Conservation (phyloP, 495 filamentous ascomycete species). For the Penicillium egyptiacum region DNA sequence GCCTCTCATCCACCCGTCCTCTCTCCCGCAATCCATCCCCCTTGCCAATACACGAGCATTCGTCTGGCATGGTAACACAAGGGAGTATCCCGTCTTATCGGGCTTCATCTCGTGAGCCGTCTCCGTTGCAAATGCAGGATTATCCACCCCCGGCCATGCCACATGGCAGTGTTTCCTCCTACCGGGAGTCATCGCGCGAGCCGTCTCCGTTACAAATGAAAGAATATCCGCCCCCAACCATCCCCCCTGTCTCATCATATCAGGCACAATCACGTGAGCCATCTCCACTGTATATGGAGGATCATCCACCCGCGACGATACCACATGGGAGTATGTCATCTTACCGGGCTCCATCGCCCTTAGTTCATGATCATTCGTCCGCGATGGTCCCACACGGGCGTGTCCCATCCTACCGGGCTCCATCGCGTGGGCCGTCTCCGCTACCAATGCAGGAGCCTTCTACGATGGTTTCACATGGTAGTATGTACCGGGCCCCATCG, state of each 20-base stretch:
- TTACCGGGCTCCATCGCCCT: background rate
- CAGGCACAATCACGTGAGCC: conserved; percentile 1
- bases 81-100: conserved; percentile 6
- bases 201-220: conserved; percentile 19
- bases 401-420: background rate
- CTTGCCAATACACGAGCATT: conserved; percentile 25
- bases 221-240: conserved; percentile 11
- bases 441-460: conserved; percentile 19
- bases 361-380: conserved; percentile 2
- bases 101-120: conserved; percentile 7
- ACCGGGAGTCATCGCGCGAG: conserved; percentile 2
- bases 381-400: conserved; percentile 12
- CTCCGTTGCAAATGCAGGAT: conserved; percentile 17
- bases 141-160: conserved; percentile 23
- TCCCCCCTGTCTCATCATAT: background rate
- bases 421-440: conserved; percentile 11
- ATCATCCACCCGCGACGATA: conserved; percentile 23
- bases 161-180: conserved; percentile 29
- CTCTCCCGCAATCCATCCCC: conserved; percentile 37
- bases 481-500: conserved; percentile 19
- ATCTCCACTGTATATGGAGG: conserved; percentile 12
- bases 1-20: conserved; percentile 6
- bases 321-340: conserved; percentile 33
- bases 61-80: conserved; percentile 6
- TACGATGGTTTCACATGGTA: conserved; percentile 22